Evolutionary conservation across 192 early-diverging fungal genomes (phyloP).

Genomic region (Coemansia sp.): DNA sequence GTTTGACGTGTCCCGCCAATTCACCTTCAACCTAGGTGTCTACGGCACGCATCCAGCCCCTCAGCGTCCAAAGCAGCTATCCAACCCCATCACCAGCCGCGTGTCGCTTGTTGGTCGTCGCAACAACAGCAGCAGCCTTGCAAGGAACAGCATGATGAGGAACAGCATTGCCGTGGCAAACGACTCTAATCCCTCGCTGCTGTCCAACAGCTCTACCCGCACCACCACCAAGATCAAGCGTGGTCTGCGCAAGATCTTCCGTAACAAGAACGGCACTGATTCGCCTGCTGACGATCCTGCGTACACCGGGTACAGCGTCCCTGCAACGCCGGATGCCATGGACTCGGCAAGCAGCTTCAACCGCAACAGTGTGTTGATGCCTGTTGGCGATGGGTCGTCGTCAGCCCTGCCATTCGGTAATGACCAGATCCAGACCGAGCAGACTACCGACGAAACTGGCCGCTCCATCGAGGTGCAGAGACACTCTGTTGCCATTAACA

Average conservation of each 20-base stretch:
- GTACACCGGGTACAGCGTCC: constrained; percentile 24
- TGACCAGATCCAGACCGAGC: constrained; percentile 20
- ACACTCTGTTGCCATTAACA: constrained; percentile 14
- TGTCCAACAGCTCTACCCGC: constrained; percentile 28
- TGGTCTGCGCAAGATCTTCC: constrained; percentile 50
- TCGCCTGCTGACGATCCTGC: constrained; percentile 30
- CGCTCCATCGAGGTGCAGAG: constrained; percentile 36
- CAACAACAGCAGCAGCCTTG: constrained; percentile 16
- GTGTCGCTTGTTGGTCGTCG: constrained; percentile 23
- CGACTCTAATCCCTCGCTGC: constrained; percentile 42
- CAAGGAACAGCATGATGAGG: constrained; percentile 8
- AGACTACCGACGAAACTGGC: constrained; percentile 33
- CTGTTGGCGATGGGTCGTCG: constrained; percentile 15
- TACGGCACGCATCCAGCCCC: constrained; percentile 38
- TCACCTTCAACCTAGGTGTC: constrained; percentile 49
- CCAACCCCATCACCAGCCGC: constrained; percentile 17
- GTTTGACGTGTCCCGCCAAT: constrained; percentile 51
- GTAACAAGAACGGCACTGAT: constrained; percentile 34
- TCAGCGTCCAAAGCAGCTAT: constrained; percentile 6
- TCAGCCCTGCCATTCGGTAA: constrained; percentile 13
- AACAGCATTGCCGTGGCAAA: constrained; percentile 15
- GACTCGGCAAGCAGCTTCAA: constrained; percentile 4
- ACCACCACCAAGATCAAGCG: constrained; percentile 39
- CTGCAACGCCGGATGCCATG: constrained; percentile 1
- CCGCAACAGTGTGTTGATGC: constrained; percentile 5